phyloP scores from a whole-genome alignment of 805 yeast species.

The Kazachstania bromeliacearum region DNA sequence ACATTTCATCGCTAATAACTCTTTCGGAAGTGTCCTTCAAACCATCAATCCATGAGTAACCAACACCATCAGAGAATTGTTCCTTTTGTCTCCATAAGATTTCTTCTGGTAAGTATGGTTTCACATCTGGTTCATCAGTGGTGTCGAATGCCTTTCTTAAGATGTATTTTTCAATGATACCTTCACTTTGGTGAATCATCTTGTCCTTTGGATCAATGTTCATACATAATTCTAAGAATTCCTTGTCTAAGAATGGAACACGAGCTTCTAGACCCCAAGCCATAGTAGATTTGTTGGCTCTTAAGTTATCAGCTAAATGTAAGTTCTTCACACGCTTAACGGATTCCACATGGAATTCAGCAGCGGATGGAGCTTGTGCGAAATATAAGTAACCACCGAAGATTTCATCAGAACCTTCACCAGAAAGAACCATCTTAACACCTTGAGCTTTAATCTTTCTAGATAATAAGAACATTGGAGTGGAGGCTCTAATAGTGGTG shows the following conservation, averaged over 20 bases:
- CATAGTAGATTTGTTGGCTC: slow-evolving; percentile 99
- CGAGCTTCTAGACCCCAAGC: slow-evolving; percentile 99
- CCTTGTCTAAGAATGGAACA: slow-evolving; percentile 95
- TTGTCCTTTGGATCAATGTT: slow-evolving; percentile 91
- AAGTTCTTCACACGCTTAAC: slow-evolving; percentile 95
- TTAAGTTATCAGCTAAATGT: slow-evolving; percentile 91
- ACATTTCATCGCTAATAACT: slow-evolving; percentile 79
- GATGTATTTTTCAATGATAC: slow-evolving; percentile 87
- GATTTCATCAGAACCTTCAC: slow-evolving; percentile 98
- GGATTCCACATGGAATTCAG: slow-evolving; percentile 92
- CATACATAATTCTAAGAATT: slow-evolving; percentile 86
- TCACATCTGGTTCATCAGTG: slow-evolving; percentile 60
- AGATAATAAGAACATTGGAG: slow-evolving; percentile 94
- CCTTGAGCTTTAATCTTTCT: slow-evolving; percentile 99
- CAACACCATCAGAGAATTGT: slow-evolving; percentile 99
- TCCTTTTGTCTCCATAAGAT: slow-evolving; percentile 99
- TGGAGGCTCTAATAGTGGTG: slow-evolving; percentile 97
- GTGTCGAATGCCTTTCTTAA: slow-evolving; percentile 97
- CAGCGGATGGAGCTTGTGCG: slow-evolving; percentile 89
- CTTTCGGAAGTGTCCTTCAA: slow-evolving; percentile 91
- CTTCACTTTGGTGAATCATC: slow-evolving; percentile 61
- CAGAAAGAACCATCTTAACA: slow-evolving; percentile 97
- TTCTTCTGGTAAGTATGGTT: slow-evolving; percentile 92
- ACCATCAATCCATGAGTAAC: slow-evolving; percentile 98
- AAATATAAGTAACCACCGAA: slow-evolving; percentile 98